These are phyloP conservation scores for Penicillium sp. DNA, from an alignment of 2,329 filamentous ascomycete genomes.

Conservation along the genomic window DNA sequence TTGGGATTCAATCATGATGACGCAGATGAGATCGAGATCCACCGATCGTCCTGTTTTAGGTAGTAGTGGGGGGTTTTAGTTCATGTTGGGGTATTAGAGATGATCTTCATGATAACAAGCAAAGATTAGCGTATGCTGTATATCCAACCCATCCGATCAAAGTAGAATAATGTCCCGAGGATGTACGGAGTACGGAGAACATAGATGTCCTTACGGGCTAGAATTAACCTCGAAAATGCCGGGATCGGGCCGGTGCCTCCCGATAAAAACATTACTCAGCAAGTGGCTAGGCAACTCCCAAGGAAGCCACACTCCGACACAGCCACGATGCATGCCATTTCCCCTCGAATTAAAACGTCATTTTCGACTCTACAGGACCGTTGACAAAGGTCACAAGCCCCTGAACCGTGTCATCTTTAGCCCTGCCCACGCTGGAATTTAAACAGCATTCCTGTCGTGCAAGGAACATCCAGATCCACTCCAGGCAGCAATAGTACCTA, in stretches of 20 bases:
- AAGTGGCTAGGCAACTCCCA: not conserved
- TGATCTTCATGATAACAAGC: not conserved
- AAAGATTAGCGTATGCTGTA: not conserved
- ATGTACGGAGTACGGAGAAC: not conserved
- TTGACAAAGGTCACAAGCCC: not conserved
- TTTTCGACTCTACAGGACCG: not conserved
- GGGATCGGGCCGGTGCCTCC: not conserved
- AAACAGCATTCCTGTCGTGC: not conserved
- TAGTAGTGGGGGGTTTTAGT: not conserved
- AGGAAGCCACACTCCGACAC: not conserved
- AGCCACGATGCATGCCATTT: not conserved
- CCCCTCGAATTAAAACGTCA: slow-evolving; percentile 5
- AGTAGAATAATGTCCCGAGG: not conserved
- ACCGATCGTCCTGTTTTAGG: slow-evolving; percentile 10
- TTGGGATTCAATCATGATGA: slow-evolving; percentile 24
- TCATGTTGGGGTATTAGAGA: not conserved
- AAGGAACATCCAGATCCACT: not conserved
- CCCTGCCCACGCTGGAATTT: not conserved
- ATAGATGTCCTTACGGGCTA: not conserved
- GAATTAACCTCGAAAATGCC: not conserved
- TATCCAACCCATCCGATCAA: not conserved
- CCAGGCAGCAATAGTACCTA: slow-evolving; percentile 6
- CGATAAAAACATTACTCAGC: not conserved
- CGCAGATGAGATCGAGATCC: slow-evolving; percentile 20
- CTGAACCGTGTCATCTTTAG: not conserved